These are phyloP conservation scores for Clitoria ternatea DNA, from an alignment of 306 rosid genomes.

Conservation along the genomic window DNA sequence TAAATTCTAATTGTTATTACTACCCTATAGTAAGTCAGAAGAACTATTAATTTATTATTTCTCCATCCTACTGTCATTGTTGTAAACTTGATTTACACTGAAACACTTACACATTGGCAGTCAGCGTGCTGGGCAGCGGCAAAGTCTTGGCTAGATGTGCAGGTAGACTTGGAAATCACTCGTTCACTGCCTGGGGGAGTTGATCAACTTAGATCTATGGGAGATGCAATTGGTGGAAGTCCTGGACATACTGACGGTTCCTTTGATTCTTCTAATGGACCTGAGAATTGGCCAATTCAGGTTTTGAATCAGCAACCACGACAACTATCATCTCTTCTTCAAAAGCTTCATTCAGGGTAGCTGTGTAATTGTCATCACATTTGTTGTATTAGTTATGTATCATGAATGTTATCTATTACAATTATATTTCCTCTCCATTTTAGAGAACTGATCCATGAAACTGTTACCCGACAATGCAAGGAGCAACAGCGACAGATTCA, in stretches of 20 bases:
- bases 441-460: slow-evolving; percentile 83
- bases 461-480: slow-evolving; percentile 80
- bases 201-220: slow-evolving; percentile 54
- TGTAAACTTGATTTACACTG: slow-evolving; percentile 25
- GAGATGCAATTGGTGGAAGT: slow-evolving; percentile 60
- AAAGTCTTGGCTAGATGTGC: slow-evolving; percentile 90
- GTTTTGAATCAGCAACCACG: slow-evolving; percentile 90
- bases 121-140: slow-evolving; percentile 99
- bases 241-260: slow-evolving; percentile 54
- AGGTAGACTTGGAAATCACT: slow-evolving; percentile 79
- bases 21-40: background rate
- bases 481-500: slow-evolving; percentile 96
- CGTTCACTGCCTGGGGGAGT: slow-evolving; percentile 57
- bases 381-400: background rate
- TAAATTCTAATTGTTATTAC: slow-evolving; percentile 1
- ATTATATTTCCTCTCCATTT: slow-evolving; percentile 21
- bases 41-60: background rate
- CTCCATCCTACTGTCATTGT: slow-evolving; percentile 5
- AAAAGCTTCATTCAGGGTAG: slow-evolving; percentile 94
- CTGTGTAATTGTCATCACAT: slow-evolving; percentile 15
- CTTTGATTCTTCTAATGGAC: slow-evolving; percentile 49
- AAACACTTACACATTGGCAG: slow-evolving; percentile 42
- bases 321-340: slow-evolving; percentile 80
- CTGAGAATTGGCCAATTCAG: slow-evolving; percentile 86
- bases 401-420: slow-evolving; percentile 1